These are phyloP conservation scores for Triglochin maritima DNA, from an alignment of 106 monocot species.

Conservation along the genomic window DNA sequence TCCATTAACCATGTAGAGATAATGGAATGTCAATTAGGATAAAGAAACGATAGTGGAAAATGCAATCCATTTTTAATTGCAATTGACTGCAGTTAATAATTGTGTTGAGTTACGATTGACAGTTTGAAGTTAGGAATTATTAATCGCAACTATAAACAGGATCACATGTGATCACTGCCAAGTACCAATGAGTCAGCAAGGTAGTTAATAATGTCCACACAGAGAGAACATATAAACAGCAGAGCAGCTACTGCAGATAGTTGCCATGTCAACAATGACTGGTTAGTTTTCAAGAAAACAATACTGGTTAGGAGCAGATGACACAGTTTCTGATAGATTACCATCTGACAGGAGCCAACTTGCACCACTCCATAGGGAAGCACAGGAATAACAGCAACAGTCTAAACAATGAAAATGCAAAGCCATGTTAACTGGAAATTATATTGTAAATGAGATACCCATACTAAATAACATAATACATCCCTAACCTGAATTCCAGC, in stretches of 20 bases:
- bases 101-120: too few species aligned
- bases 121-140: too few species aligned
- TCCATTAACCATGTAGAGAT: neutral
- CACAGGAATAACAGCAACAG: constrained; percentile 57
- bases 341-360: constrained; percentile 65
- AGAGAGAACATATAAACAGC: neutral
- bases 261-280: neutral
- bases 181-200: too few species aligned
- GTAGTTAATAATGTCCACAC: neutral
- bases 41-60: neutral
- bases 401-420: constrained; percentile 26
- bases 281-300: neutral
- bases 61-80: too few species aligned
- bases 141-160: too few species aligned
- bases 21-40: neutral
- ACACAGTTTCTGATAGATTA: constrained; percentile 13
- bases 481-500: constrained; percentile 54
- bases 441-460: neutral
- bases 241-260: neutral
- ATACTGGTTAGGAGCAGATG: neutral
- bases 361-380: constrained; percentile 71
- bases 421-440: neutral
- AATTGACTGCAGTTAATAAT: too few species aligned
- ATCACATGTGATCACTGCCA: too few species aligned
- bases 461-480: neutral